Percentiles rank a stretch among this genome's conserved stretches.
These are phyloP conservation scores for Ascodesmis nigricans DNA, from an alignment of 495 filamentous ascomycete genomes.

Conservation along the genomic window DNA sequence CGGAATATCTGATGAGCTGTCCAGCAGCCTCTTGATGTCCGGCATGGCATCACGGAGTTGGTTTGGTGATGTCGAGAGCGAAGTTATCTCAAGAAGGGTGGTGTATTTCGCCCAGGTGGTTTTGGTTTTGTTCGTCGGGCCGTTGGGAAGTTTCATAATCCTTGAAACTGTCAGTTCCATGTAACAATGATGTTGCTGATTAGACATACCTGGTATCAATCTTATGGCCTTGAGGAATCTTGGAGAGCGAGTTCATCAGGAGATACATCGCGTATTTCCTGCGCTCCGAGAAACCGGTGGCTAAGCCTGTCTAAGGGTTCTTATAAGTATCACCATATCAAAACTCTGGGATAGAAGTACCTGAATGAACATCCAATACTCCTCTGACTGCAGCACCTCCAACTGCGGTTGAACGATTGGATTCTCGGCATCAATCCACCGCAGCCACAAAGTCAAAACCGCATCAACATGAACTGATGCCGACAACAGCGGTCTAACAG, in stretches of 20 bases:
- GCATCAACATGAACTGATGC: constrained; percentile 10
- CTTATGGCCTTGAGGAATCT: no score
- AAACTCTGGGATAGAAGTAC: neutral
- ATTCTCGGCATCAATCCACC: constrained; percentile 15
- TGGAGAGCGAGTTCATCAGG: constrained; percentile 21
- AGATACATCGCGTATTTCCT: constrained; percentile 28
- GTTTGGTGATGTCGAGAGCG: constrained; percentile 17
- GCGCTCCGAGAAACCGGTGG: constrained; percentile 24
- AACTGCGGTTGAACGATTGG: constrained; percentile 7
- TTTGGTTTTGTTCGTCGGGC: constrained; percentile 5
- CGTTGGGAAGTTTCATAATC: no score
- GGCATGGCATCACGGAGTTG: constrained; percentile 17
- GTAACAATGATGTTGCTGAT: no score
- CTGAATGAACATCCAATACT: constrained; percentile 26
- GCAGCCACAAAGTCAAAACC: constrained; percentile 18
- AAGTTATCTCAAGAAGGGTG: constrained; percentile 17
- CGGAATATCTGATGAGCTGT: constrained; percentile 9
- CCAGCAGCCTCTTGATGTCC: constrained; percentile 10
- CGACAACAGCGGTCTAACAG: constrained; percentile 8
- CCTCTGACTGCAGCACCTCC: constrained; percentile 12
- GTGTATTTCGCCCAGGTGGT: constrained; percentile 15
- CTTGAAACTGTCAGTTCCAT: no score
- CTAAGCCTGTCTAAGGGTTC: constrained; percentile 18
- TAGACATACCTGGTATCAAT: constrained; percentile 11
- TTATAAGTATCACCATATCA: neutral